Percentiles rank a stretch among this genome's conserved stretches.
phyloP scores from a whole-genome alignment of 345 rosid genomes.

The Boechera stricta region DNA sequence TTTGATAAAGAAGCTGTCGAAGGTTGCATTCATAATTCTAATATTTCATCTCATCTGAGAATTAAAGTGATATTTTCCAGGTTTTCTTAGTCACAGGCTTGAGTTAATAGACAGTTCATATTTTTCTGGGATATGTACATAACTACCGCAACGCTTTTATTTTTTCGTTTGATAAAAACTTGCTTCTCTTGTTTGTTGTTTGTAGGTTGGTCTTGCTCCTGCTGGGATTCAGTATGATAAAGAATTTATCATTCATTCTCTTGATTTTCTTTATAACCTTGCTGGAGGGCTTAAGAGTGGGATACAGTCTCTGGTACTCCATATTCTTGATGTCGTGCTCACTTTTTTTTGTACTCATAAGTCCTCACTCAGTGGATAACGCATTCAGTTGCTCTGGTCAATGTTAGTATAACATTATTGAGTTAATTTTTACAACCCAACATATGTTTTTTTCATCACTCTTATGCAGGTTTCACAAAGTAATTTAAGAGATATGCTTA shows the following conservation, averaged over 20 bases:
- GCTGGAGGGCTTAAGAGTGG: not conserved
- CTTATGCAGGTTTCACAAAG: slow-evolving; percentile 69
- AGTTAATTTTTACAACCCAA: not conserved
- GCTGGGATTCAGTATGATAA: not conserved
- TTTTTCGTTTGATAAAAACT: not conserved
- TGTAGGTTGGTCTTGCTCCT: not conserved
- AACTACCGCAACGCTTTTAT: no score
- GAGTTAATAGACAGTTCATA: no score
- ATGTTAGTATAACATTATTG: no score
- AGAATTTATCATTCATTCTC: not conserved
- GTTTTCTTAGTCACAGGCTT: no score
- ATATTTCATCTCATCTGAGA: no score
- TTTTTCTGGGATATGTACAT: no score
- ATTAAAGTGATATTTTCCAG: no score
- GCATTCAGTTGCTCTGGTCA: no score
- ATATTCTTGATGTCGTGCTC: slow-evolving; percentile 25
- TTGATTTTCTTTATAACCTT: not conserved
- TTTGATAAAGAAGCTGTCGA: no score
- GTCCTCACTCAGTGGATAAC: not conserved
- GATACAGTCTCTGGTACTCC: slow-evolving; percentile 62
- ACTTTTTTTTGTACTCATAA: not conserved
- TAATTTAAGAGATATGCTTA: slow-evolving; percentile 69
- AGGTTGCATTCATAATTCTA: no score
- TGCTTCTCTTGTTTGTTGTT: not conserved
- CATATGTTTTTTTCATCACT: not conserved